Percentiles rank a stretch among this genome's conserved stretches.
These are phyloP conservation scores for Gentiana dahurica DNA, from an alignment of 257 asterid species.

Conservation along the genomic window DNA sequence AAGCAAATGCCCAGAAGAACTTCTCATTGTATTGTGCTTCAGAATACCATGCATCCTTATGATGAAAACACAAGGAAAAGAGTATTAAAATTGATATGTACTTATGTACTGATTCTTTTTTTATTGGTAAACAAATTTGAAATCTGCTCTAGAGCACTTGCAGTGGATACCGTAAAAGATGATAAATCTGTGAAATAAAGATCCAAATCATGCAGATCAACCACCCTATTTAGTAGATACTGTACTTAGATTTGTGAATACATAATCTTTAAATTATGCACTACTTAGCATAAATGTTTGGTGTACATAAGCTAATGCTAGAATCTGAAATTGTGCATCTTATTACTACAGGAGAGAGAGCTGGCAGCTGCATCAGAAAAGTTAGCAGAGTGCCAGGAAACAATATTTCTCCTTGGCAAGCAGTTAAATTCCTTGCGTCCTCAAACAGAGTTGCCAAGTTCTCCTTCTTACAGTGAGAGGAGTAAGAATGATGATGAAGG, in stretches of 20 bases:
- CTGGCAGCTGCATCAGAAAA: conserved; percentile 83
- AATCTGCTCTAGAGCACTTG: too few relatives aligned
- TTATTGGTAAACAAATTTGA: too few relatives aligned
- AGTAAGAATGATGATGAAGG: conserved; percentile 34
- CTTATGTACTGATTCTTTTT: not conserved
- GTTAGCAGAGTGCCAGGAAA: conserved; percentile 91
- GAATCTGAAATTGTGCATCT: not conserved
- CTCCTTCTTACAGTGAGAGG: conserved; percentile 30
- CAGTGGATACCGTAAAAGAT: too few relatives aligned
- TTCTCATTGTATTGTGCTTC: not conserved
- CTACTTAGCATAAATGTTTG: too few relatives aligned
- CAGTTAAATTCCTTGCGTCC: conserved; percentile 76
- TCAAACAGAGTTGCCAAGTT: conserved; percentile 32
- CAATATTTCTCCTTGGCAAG: conserved; percentile 81
- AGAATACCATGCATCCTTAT: not conserved
- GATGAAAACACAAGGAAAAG: not conserved
- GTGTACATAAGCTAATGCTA: not conserved
- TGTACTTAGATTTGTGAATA: too few relatives aligned
- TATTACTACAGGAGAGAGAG: conserved; percentile 62
- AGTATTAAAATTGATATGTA: not conserved
- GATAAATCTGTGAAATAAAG: too few relatives aligned
- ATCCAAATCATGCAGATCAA: too few relatives aligned
- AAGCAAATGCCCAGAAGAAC: not conserved
- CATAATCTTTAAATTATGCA: too few relatives aligned
- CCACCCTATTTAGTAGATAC: too few relatives aligned